A percentile compares a stretch with the other conserved stretches of the same genome.
Evolutionary conservation across 352 stramenopile species (phyloP).

Genomic region (Elongisporangium prolatum): DNA sequence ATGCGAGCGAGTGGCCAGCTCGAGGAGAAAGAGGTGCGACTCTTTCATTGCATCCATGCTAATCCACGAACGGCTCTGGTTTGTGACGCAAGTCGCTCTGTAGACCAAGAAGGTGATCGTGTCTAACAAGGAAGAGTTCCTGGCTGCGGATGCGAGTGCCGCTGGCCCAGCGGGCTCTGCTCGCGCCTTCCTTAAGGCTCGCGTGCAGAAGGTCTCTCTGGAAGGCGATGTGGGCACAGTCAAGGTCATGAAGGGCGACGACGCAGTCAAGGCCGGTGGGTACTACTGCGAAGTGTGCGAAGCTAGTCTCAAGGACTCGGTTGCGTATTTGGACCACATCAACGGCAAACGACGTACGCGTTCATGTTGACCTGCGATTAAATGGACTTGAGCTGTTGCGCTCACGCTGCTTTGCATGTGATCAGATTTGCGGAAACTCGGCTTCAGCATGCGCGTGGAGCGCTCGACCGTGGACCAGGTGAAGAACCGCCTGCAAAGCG

Average conservation of each 20-base stretch:
- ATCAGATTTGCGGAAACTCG: conserved; percentile 85
- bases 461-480: conserved; percentile 81
- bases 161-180: conserved; percentile 57
- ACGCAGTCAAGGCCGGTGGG: conserved; percentile 70
- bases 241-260: conserved; percentile 83
- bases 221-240: conserved; percentile 83
- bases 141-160: conserved; percentile 54
- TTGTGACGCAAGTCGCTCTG: conserved; percentile 4
- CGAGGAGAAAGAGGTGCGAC: conserved; percentile 37
- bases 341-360: conserved; percentile 92
- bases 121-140: conserved; percentile 75
- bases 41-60: background rate
- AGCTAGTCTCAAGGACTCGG: conserved; percentile 89
- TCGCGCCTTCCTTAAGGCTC: conserved; percentile 75
- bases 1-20: conserved; percentile 68
- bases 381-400: no score
- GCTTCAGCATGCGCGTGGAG: conserved; percentile 92
- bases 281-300: conserved; percentile 94
- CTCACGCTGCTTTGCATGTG: conserved; percentile 3
- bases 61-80: background rate
- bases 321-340: conserved; percentile 93
- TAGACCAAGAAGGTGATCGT: conserved; percentile 68
- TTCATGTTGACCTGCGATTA: background rate
- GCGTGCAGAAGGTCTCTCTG: conserved; percentile 70
- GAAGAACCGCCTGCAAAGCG: conserved; percentile 81